Base-by-base conservation (phyloP, 1,284 basidiomycete species). In the Leucoagaricus sp. region DNA sequence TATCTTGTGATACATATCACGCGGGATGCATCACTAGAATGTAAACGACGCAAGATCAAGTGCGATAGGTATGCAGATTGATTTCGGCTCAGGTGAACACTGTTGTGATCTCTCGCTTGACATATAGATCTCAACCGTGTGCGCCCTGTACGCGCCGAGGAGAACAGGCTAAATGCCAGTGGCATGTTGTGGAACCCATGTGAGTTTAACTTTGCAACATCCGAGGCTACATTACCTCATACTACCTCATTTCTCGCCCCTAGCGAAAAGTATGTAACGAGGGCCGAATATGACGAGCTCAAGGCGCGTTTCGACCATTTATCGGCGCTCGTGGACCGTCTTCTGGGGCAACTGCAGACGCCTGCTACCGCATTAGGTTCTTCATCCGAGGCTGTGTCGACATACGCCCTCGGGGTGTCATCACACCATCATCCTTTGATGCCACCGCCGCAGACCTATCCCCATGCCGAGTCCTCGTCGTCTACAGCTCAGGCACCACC, bases 11-110 rank as follows among this genome's bases (percentile, higher is more conserved):
- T 65, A 29, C 51, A 59, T 58, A 64, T 67, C 67, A 64, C 64
- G 57, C 62, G 60, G 50, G 34, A 41, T 51, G 44, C 51, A 57
- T 38, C n/a, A n/a, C 53, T 59, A 79, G 78, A 80, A 65, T 80
- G 78, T 61, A 79, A 80, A 65, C 69, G 78, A 53, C 72, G 78
- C 40, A 80, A 80, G 68, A 80, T 80, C 63, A 77, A 77, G 61
- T 80, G 78, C 63, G 77, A 80, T 69, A 76, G 78, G 77, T 78
- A 60, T 33, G 29, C 44, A 41, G 53, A 48, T 55, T 55, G 45
- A 33, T 55, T 63, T 48, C 25, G 60, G 59, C 58, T 53, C 61
- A 57, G 62, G 61, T 60, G 56, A 57, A 59, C 58, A 21, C 17
- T 31, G 29, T 55, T 28, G 60, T 60, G 54, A 53, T 55, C 55